Evolutionary conservation across 495 filamentous ascomycete species (phyloP).

Genomic region (Entonaema liquescens): DNA sequence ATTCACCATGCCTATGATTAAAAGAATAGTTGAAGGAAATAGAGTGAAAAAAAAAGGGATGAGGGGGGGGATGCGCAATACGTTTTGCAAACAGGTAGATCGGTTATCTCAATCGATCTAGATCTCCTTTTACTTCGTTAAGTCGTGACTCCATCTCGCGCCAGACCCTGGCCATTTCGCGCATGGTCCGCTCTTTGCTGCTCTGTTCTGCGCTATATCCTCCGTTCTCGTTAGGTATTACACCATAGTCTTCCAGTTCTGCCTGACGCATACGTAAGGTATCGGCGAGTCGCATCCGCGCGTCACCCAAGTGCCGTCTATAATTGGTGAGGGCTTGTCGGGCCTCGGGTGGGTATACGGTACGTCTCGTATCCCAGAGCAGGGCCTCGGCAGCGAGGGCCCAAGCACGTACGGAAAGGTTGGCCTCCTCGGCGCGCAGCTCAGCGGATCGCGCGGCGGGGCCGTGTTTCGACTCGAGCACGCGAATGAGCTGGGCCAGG

Average conservation of each 20-base stretch:
- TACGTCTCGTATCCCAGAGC: conserved; percentile 40
- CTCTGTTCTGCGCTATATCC: conserved; percentile 21
- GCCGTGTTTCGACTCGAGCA: conserved; percentile 68
- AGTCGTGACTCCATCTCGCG: conserved; percentile 62
- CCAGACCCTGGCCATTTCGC: conserved; percentile 70
- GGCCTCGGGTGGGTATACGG: conserved; percentile 68
- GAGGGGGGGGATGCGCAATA: neutral
- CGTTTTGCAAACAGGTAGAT: conserved; percentile 6
- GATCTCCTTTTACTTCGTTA: conserved; percentile 64
- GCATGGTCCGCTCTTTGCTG: conserved; percentile 58
- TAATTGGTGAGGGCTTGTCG: conserved; percentile 65
- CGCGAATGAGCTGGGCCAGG: conserved; percentile 47
- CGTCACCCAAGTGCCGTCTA: conserved; percentile 61
- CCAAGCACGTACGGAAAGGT: conserved; percentile 62
- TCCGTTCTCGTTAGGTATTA: conserved; percentile 44
- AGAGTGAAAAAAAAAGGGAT: neutral
- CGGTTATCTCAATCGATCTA: conserved; percentile 58
- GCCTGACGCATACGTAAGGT: conserved; percentile 52
- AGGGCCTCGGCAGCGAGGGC: conserved; percentile 46
- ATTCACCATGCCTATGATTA: neutral
- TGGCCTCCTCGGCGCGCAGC: conserved; percentile 63
- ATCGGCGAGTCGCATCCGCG: conserved; percentile 58
- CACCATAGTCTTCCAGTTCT: conserved; percentile 65
- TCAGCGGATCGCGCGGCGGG: conserved; percentile 68
- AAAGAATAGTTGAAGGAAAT: neutral